Base-by-base conservation (phyloP, 2,329 filamentous ascomycete species). In the Pyricularia pennisetigena region DNA sequence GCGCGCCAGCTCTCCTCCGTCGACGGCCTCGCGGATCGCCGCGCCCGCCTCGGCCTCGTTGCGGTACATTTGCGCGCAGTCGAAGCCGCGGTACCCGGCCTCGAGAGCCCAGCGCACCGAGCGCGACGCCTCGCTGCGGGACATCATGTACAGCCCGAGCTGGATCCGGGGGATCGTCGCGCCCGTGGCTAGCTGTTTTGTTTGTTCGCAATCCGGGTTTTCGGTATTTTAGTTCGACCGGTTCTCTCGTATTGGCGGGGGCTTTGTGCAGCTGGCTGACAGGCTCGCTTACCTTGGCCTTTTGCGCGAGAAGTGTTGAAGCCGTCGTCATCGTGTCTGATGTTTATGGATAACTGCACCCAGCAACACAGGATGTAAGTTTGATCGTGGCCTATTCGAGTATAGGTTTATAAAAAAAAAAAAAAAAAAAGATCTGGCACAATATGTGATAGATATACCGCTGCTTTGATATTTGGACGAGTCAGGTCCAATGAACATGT, bases 91-190 rank as follows among this genome's bases (percentile, higher is more conserved):
- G 73, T 85, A 85, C 20, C 82, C 81, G 70, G 81, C 82, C 67
- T 81, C 79, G 1, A 91, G 79, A 10, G 83, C 88, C 76, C 79
- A 84, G 64, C 78, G 79, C 1, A 92, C 87, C 1, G 89, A 82
- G 29, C 80, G 76, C 10, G 79, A 80, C 23, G 86, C 88, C 74
- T 91, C 88, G 29, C 76, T 76, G 1, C 88, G 86, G 3, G 83
- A 85, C 76, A 90, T 90, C 79, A 90, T 82, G 78, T 93, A 93
- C 12, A 93, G 86, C 4, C 90, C 90, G 1, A 93, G 84, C 71
- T 93, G 90, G 72, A 93, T 87, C 72, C 85, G 86, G 16, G 90
- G 90, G 78, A 92, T 92, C 16, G 81, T 81, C 68, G 85, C 79
- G 74, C 88, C 87, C 81, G 90, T 91, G 72, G 85, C 78, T 68